Percentiles rank a stretch among this genome's conserved stretches.
Conservation (phyloP, 1,284 basidiomycete species). For the Tilletia caries region DNA sequence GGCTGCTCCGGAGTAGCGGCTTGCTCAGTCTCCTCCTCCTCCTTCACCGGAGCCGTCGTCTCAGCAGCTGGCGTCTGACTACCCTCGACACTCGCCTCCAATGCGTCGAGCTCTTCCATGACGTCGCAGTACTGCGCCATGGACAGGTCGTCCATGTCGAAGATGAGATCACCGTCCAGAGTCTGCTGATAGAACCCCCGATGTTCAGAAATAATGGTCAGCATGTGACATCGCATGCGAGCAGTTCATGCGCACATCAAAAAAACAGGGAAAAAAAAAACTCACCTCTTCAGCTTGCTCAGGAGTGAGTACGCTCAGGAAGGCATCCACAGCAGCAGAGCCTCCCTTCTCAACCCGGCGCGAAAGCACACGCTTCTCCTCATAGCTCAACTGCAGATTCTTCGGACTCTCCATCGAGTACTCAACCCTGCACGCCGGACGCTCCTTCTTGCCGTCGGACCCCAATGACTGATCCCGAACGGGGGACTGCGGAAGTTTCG, state of each 20-base stretch:
- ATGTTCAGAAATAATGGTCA: too few relatives aligned
- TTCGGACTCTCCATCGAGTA: neutral
- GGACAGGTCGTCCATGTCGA: slow-evolving; percentile 14
- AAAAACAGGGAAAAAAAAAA: neutral
- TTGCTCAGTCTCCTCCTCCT: neutral
- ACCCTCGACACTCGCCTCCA: neutral
- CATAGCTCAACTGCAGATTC: slow-evolving; percentile 1
- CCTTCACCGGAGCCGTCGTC: neutral
- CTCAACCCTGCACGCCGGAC: neutral
- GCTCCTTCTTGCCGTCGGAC: neutral
- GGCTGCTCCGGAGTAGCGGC: neutral
- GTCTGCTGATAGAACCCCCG: neutral
- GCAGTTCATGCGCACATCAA: too few relatives aligned
- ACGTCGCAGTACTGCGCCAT: slow-evolving; percentile 3
- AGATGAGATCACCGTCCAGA: slow-evolving; percentile 1
- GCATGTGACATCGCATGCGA: too few relatives aligned
- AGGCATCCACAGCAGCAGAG: slow-evolving; percentile 10
- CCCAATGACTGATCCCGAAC: neutral
- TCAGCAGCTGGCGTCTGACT: neutral
- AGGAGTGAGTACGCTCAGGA: slow-evolving; percentile 9
- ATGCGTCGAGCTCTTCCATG: slow-evolving; percentile 11
- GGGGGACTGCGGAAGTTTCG: slow-evolving; percentile 1
- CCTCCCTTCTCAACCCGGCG: slow-evolving; percentile 11
- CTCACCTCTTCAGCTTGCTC: slow-evolving; percentile 9
- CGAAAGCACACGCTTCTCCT: slow-evolving; percentile 14